Conservation (phyloP, 495 filamentous ascomycete species). For the Echria macrotheca region DNA sequence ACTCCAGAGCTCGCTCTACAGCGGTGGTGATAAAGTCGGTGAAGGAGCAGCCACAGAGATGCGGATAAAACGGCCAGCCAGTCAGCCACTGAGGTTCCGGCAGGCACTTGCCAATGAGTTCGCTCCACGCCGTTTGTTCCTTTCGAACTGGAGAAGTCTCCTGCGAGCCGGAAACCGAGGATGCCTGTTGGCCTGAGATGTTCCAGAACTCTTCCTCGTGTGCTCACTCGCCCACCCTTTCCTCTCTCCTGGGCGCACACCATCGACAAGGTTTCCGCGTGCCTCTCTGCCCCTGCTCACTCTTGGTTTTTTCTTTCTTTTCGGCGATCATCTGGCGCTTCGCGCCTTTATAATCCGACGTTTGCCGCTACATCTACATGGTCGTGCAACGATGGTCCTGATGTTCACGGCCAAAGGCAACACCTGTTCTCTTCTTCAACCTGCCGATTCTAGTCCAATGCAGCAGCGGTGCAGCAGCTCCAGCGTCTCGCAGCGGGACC, state of each 20-base stretch:
- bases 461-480: neutral
- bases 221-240: slow-evolving; percentile 11
- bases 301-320: too few species aligned
- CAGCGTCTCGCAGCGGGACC: too few species aligned
- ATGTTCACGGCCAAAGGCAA: too few species aligned
- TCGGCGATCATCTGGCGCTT: too few species aligned
- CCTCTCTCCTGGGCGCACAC: slow-evolving; percentile 11
- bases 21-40: neutral
- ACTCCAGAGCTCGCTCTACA: too few species aligned
- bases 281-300: neutral
- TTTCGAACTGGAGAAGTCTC: neutral
- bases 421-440: neutral
- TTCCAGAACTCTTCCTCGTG: slow-evolving; percentile 21
- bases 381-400: too few species aligned
- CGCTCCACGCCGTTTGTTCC: slow-evolving; percentile 4
- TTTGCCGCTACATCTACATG: too few species aligned
- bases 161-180: neutral
- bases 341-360: too few species aligned
- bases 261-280: slow-evolving; percentile 2
- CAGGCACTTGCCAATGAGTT: neutral
- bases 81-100: too few species aligned
- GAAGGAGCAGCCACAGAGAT: neutral
- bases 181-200: slow-evolving; percentile 3
- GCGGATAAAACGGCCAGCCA: slow-evolving; percentile 8
- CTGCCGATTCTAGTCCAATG: neutral